Evolutionary conservation across 1,284 basidiomycete genomes (phyloP).

Genomic region (Cystobasidium pallidum): DNA sequence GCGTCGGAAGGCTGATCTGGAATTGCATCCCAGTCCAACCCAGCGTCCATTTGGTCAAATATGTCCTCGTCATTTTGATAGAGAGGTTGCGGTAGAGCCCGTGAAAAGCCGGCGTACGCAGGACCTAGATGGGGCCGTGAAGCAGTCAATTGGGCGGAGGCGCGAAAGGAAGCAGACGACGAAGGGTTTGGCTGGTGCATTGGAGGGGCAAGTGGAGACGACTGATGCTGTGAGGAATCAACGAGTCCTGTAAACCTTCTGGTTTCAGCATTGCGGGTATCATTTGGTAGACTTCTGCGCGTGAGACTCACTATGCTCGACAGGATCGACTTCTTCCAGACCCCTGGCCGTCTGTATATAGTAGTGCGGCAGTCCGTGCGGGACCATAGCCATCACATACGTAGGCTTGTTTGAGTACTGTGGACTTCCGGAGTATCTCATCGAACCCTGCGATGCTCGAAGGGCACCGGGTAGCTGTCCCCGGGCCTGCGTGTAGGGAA

Average conservation of each 20-base stretch:
- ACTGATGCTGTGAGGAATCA: background rate
- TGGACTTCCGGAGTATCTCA: conserved; percentile 1
- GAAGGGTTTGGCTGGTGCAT: conserved; percentile 24
- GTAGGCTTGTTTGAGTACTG: background rate
- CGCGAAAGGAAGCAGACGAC: conserved; percentile 10
- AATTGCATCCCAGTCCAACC: conserved; percentile 17
- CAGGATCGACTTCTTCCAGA: conserved; percentile 7
- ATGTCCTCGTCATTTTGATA: conserved; percentile 12
- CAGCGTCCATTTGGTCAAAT: conserved; percentile 22
- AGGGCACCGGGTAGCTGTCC: background rate
- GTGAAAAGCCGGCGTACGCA: background rate
- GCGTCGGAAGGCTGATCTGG: background rate
- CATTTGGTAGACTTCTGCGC: background rate
- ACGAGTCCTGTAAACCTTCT: background rate
- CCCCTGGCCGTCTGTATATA: background rate
- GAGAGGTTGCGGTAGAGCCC: background rate
- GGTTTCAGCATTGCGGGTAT: background rate
- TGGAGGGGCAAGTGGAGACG: conserved; percentile 2
- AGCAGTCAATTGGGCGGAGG: background rate
- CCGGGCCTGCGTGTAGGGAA: background rate
- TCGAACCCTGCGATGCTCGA: background rate
- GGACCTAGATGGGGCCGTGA: background rate
- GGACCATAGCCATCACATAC: background rate
- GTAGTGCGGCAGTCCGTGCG: background rate
- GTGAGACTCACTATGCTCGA: conserved; percentile 1